These are phyloP conservation scores for Ganoderma meredithae DNA, from an alignment of 1,284 basidiomycete genomes.

Conservation along the genomic window DNA sequence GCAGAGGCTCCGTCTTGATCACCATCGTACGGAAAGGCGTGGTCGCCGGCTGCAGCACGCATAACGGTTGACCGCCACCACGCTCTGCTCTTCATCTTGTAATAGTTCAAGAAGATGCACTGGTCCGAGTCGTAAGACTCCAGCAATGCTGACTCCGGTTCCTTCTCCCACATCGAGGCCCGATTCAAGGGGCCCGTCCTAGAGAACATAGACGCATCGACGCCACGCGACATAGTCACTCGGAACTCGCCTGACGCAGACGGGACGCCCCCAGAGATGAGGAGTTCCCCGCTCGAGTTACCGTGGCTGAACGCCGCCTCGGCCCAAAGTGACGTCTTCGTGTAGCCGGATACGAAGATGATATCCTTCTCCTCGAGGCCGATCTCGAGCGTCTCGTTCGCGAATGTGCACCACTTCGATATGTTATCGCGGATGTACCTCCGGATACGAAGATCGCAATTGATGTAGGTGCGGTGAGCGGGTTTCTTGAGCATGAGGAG, in stretches of 20 bases:
- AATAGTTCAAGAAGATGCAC: conserved; percentile 20
- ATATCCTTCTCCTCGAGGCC: conserved; percentile 25
- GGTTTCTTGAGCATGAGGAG: conserved; percentile 18
- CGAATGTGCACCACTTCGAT: conserved; percentile 16
- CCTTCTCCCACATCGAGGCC: not conserved
- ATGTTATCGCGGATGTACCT: conserved; percentile 13
- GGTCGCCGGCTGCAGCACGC: conserved; percentile 8
- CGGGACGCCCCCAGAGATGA: conserved; percentile 4
- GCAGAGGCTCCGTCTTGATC: not conserved
- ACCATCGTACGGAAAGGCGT: not conserved
- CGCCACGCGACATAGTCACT: not conserved
- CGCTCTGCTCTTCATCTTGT: conserved; percentile 15
- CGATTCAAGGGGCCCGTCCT: conserved; percentile 4
- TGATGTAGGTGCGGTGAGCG: conserved; percentile 5
- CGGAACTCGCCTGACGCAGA: conserved; percentile 12
- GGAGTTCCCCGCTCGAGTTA: conserved; percentile 9
- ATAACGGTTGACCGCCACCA: not conserved
- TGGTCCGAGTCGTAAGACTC: conserved; percentile 4
- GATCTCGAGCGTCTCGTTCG: conserved; percentile 12
- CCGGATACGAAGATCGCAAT: not conserved
- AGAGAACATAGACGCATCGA: not conserved
- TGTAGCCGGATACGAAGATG: conserved; percentile 29
- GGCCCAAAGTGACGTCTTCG: conserved; percentile 30
- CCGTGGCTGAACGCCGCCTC: conserved; percentile 20
- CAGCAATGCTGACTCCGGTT: not conserved